Evolutionary conservation across 2,329 filamentous ascomycete species (phyloP), one percentile per base, ranked within the genome.

Genomic region (Basipetospora chlamydospora): DNA sequence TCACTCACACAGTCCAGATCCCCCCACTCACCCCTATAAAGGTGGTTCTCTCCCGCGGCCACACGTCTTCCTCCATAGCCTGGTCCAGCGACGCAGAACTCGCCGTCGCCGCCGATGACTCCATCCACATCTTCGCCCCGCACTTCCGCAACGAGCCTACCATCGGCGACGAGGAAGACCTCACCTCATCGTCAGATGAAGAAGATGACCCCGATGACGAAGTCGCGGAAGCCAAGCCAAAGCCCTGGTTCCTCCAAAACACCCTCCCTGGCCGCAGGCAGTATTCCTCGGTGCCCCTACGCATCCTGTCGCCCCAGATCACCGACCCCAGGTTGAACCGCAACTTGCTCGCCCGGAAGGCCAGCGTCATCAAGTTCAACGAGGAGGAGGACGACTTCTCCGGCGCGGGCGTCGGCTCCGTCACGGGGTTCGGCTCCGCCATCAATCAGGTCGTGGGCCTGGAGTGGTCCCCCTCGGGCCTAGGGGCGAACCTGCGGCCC

Each of bases 31-130:
- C 64, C 44, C 55, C 61, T 3, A 53, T 69, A 16, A 49, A 53
- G 32, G 50, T 70, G 15, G 53, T 54, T 23, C 58, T 53, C 26
- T 58, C 61, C 9, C 53, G 63, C 4, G 61, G 64, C 13, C 50
- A 65, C 41, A 59, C 60, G 20, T 57, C 56, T 4, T 60, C 61
- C 39, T 53, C 58, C 2, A 43, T 63, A 7, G 47, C 64, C 25
- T 74, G 70, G 65, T 75, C 70, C 16, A 64, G 64, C 42, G 70
- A 75, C 37, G 67, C 63, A 17, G 70, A 73, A 45, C 56, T 75
- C 5, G 70, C 70, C 23, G 58, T 73, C 22, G 64, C 61, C 3
- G 64, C 66, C n/a, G 66, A 71, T 42, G 70, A 75, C 47, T 66
- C 63, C 28, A 55, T 73, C 21, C 57, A 64, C 44, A 50, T 72